Percentiles rank a stretch among this genome's conserved stretches.
These are phyloP conservation scores for Phascolomyces articulosus DNA, from an alignment of 371 early-diverging fungal genomes.

Conservation along the genomic window DNA sequence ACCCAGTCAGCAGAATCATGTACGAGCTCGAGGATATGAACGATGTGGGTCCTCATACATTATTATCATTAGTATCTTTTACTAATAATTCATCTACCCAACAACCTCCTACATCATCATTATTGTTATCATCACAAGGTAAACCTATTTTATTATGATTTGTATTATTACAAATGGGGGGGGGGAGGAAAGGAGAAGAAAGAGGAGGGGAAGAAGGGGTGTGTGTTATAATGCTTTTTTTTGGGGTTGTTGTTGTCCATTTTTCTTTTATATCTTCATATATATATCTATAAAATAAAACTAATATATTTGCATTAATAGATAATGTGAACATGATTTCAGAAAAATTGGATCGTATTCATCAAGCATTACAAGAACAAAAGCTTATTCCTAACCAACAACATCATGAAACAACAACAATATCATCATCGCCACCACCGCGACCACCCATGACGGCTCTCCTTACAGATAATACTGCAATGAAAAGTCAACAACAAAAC, in stretches of 20 bases:
- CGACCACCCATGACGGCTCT: too few species aligned
- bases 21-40: conserved; percentile 66
- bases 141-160: too few species aligned
- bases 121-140: conserved; percentile 1
- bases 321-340: conserved; percentile 4
- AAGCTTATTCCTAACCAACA: neutral
- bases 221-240: too few species aligned
- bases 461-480: too few species aligned
- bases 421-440: too few species aligned
- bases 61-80: neutral
- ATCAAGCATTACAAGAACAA: neutral
- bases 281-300: too few species aligned
- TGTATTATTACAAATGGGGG: too few species aligned
- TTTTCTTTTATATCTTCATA: neutral
- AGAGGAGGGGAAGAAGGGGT: too few species aligned
- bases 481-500: neutral
- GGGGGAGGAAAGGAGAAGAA: too few species aligned
- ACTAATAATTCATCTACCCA: too few species aligned
- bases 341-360: neutral
- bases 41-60: conserved; percentile 45
- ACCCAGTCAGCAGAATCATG: conserved; percentile 48
- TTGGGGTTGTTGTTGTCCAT: too few species aligned
- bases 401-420: neutral
- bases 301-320: neutral
- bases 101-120: neutral